Percentiles rank a stretch among this genome's conserved stretches.
Conservation (phyloP, 2,329 filamentous ascomycete genomes). For the Westerdykella sp. region DNA sequence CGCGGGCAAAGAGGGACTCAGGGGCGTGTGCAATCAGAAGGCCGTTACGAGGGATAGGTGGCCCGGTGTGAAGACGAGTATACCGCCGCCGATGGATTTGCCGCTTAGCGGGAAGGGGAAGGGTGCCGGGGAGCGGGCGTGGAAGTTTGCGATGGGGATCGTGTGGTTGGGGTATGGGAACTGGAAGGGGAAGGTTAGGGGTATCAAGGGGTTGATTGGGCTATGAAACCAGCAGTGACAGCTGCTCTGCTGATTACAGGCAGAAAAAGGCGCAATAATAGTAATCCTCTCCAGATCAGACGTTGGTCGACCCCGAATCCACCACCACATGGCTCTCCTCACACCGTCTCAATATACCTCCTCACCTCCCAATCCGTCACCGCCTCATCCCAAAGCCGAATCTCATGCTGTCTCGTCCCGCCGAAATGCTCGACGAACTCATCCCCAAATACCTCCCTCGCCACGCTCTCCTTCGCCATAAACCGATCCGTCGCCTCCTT, state of each 20-base stretch:
- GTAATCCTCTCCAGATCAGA: neutral
- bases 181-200: slow-evolving; percentile 33
- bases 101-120: slow-evolving; percentile 51
- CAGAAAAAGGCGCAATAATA: neutral
- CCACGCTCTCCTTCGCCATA: slow-evolving; percentile 70
- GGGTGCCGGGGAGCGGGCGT: slow-evolving; percentile 32
- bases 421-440: slow-evolving; percentile 94
- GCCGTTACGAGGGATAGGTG: slow-evolving; percentile 73
- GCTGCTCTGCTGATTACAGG: neutral
- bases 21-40: slow-evolving; percentile 81
- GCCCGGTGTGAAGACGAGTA: slow-evolving; percentile 59
- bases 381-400: slow-evolving; percentile 86
- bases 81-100: slow-evolving; percentile 75
- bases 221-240: slow-evolving; percentile 9
- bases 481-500: slow-evolving; percentile 80
- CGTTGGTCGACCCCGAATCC: neutral
- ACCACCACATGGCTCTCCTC: neutral
- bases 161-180: slow-evolving; percentile 47
- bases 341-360: slow-evolving; percentile 35
- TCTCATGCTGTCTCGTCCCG: slow-evolving; percentile 86
- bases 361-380: slow-evolving; percentile 86
- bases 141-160: slow-evolving; percentile 41
- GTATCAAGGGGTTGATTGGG: slow-evolving; percentile 37
- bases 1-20: slow-evolving; percentile 80
- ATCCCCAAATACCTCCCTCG: slow-evolving; percentile 89